A percentile compares a stretch with the other conserved stretches of the same genome.
Evolutionary conservation across 106 monocot species (phyloP).

Genomic region (Gastrodia elata): DNA sequence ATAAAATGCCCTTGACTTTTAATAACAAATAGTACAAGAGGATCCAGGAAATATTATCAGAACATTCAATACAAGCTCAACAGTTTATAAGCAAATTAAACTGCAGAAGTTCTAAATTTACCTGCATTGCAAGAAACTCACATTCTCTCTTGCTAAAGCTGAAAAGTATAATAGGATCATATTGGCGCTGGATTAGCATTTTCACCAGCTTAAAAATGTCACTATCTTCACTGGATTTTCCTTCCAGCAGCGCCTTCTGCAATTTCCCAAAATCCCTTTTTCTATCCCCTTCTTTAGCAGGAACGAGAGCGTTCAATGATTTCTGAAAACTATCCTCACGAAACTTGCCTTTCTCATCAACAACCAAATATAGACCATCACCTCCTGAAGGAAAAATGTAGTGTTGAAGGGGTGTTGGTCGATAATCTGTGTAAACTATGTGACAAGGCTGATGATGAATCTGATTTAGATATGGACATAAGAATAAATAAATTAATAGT

Average conservation of each 20-base stretch:
- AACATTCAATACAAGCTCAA: neutral
- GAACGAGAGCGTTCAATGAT: constrained; percentile 78
- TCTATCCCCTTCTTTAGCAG: constrained; percentile 47
- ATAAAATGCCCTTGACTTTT: neutral
- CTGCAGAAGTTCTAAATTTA: constrained; percentile 11
- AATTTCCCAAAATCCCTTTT: constrained; percentile 61
- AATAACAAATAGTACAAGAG: neutral
- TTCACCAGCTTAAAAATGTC: constrained; percentile 99
- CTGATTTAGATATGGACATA: constrained; percentile 24
- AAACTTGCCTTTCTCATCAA: constrained; percentile 92
- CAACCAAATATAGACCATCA: constrained; percentile 79
- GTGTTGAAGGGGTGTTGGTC: constrained; percentile 93
- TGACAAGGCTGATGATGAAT: constrained; percentile 94
- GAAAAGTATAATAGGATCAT: constrained; percentile 91
- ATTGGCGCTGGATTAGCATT: constrained; percentile 91
- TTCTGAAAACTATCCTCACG: constrained; percentile 91
- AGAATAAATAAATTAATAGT: neutral
- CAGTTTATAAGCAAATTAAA: neutral
- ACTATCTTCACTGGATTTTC: constrained; percentile 59
- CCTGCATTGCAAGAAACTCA: constrained; percentile 98
- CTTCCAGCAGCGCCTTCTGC: constrained; percentile 52
- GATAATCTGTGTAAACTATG: constrained; percentile 96
- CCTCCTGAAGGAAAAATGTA: constrained; percentile 93
- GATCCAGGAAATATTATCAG: neutral
- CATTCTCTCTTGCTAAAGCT: constrained; percentile 98